A percentile compares a stretch with the other conserved stretches of the same genome.
Conservation (phyloP, 805 yeast species). For the Monosporozyma siamensis region DNA sequence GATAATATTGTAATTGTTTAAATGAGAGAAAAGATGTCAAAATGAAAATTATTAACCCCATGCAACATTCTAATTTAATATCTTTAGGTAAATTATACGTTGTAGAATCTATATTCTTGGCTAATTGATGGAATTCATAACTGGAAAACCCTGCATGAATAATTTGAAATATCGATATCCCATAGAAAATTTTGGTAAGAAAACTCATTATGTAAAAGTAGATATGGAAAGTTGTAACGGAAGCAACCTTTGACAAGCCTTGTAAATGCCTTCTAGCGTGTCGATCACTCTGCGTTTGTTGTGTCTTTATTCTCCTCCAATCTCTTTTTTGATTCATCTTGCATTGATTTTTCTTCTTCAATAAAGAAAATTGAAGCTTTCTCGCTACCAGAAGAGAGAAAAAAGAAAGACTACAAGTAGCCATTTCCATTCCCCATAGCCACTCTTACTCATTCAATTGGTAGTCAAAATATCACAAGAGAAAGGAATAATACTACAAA, state of each 20-base stretch:
- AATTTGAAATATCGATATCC: slow-evolving; percentile 13
- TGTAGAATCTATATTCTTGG: slow-evolving; percentile 10
- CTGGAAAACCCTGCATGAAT: slow-evolving; percentile 29
- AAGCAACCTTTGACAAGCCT: no score
- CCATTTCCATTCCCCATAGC: no score
- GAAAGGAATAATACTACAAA: no score
- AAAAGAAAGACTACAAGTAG: no score
- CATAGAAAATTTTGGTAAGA: slow-evolving; percentile 9
- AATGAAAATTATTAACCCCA: slow-evolving; percentile 18
- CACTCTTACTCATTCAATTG: no score
- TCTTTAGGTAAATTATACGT: slow-evolving; percentile 19
- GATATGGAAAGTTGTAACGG: no score
- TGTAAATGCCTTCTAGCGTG: no score
- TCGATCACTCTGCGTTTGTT: not conserved
- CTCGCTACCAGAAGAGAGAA: no score
- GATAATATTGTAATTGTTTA: slow-evolving; percentile 16
- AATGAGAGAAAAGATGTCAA: slow-evolving; percentile 22
- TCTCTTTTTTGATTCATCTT: not conserved
- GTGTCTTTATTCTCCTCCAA: not conserved
- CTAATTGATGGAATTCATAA: slow-evolving; percentile 26
- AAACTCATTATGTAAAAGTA: slow-evolving; percentile 10
- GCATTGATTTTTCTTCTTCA: not conserved
- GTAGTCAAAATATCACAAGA: no score
- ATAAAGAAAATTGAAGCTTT: no score
- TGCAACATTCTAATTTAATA: slow-evolving; percentile 22